Conservation (phyloP, 1,284 basidiomycete species). For the Moesziomyces globuligerus region DNA sequence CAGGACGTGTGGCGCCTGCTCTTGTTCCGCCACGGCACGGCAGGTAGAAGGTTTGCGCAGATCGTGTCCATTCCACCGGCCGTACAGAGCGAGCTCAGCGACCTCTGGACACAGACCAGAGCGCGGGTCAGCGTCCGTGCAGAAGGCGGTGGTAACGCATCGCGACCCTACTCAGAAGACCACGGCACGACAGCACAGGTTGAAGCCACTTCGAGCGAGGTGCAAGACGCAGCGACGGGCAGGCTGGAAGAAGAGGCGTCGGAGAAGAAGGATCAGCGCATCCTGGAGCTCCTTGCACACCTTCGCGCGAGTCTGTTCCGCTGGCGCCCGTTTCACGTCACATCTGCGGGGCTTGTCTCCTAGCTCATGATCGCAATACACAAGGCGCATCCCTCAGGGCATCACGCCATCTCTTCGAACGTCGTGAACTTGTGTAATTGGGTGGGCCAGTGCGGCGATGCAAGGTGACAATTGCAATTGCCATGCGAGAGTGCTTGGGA, state of each 20-base stretch:
- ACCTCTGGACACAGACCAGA: slow-evolving; percentile 30
- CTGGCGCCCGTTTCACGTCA: slow-evolving; percentile 38
- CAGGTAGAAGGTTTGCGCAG: slow-evolving; percentile 32
- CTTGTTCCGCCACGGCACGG: slow-evolving; percentile 40
- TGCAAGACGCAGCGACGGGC: no score
- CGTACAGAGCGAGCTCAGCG: slow-evolving; percentile 29
- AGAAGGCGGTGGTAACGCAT: no score
- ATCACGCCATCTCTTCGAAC: no score
- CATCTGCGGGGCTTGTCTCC: slow-evolving; percentile 17
- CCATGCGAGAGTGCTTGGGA: no score
- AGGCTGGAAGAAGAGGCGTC: background rate
- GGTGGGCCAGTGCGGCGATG: no score
- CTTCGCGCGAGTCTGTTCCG: slow-evolving; percentile 29
- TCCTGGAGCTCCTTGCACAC: slow-evolving; percentile 23
- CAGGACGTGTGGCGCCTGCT: slow-evolving; percentile 38
- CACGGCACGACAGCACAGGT: no score
- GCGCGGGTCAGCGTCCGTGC: slow-evolving; percentile 11
- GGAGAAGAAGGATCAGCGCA: slow-evolving; percentile 14
- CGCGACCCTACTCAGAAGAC: no score
- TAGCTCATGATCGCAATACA: no score
- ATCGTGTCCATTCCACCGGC: slow-evolving; percentile 29
- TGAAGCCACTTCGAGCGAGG: no score
- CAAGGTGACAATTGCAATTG: no score
- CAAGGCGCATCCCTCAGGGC: no score
- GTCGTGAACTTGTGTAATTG: no score